phyloP scores from a whole-genome alignment of 1,284 basidiomycete species.

The Phylloporus gajari region DNA sequence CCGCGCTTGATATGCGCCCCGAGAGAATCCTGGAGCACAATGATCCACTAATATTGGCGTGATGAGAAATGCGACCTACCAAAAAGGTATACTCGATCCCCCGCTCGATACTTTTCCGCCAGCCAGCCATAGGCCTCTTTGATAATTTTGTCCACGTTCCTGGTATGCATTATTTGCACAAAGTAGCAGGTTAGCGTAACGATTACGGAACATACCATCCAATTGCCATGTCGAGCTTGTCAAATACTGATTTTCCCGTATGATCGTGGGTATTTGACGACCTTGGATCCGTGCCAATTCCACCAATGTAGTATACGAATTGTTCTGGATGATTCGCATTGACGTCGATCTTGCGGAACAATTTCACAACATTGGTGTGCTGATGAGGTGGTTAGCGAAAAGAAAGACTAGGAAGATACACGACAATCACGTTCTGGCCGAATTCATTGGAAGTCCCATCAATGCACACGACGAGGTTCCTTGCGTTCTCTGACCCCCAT shows the following conservation, averaged over 20 bases:
- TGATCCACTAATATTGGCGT: neutral
- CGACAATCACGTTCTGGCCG: slow-evolving; percentile 33
- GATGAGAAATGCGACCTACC: slow-evolving; percentile 35
- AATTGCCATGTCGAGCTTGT: slow-evolving; percentile 40
- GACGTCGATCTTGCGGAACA: slow-evolving; percentile 41
- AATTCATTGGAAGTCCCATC: slow-evolving; percentile 43
- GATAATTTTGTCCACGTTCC: slow-evolving; percentile 42
- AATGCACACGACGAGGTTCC: slow-evolving; percentile 44
- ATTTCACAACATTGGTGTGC: slow-evolving; percentile 51
- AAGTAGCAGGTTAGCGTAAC: neutral
- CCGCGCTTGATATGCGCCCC: slow-evolving; percentile 58
- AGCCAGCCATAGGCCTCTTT: slow-evolving; percentile 55
- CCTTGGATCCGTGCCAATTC: slow-evolving; percentile 49
- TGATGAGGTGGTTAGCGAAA: slow-evolving; percentile 26
- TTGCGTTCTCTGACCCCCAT: slow-evolving; percentile 16
- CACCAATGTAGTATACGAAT: slow-evolving; percentile 50
- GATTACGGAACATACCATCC: slow-evolving; percentile 40
- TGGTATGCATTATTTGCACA: neutral
- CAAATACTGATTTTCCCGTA: slow-evolving; percentile 27
- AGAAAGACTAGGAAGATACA: neutral
- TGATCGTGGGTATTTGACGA: slow-evolving; percentile 29
- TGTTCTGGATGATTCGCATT: slow-evolving; percentile 30
- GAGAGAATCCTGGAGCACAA: slow-evolving; percentile 53
- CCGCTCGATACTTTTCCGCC: slow-evolving; percentile 47
- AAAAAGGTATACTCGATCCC: slow-evolving; percentile 55